Base-by-base conservation (phyloP, 148 eudicot genomes). In the Heliosperma pusillum region DNA sequence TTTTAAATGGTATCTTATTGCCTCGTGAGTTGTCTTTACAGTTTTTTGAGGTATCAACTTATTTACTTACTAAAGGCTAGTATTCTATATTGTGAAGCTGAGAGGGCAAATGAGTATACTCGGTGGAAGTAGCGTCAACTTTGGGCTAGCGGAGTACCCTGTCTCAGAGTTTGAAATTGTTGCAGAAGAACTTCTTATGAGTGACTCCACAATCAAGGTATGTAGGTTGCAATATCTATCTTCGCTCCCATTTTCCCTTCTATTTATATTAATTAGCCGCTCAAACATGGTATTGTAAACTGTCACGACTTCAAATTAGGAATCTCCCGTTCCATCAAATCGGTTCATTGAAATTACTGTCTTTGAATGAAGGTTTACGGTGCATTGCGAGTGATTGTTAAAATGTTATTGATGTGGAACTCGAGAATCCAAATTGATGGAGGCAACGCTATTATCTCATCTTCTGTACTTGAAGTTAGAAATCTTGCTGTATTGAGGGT, bases 181-280 rank as follows among this genome's bases (percentile, higher is more conserved):
- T 66, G 97, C 97, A 30, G 97, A 92, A 73, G 97, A 92, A 82
- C 89, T 92, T 83, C 87, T 88, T 65, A 87, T 92, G 90, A 92
- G 97, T 69, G 87, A 92, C 81, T 89, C 94, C 53, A 75, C 75
- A 29, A 88, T 92, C 77, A 85, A 88, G 94, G 97, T 89, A 81
- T 59, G 73, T 45, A 24, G 27, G 62, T 72, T 75, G 20, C 72
- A 22, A 26, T 63, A 11, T 69, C 29, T 47, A 42, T 33, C 66
- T 11, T 22, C 56, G 0, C 72, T 44, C n/a, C n/a, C 25, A 21
- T 45, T 40, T 36, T 67, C 20, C 15, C 57, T 24, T 56, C 33
- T 69, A 2, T 29, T 44, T 66, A 3, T 66, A 19, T 17, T 45
- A 29, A 68, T 68, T 20, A 44, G 21, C 8, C 50, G 19, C 6